A percentile compares a stretch with the other conserved stretches of the same genome.
phyloP scores from a whole-genome alignment of 257 asterid genomes.

The Penstemon davidsonii region DNA sequence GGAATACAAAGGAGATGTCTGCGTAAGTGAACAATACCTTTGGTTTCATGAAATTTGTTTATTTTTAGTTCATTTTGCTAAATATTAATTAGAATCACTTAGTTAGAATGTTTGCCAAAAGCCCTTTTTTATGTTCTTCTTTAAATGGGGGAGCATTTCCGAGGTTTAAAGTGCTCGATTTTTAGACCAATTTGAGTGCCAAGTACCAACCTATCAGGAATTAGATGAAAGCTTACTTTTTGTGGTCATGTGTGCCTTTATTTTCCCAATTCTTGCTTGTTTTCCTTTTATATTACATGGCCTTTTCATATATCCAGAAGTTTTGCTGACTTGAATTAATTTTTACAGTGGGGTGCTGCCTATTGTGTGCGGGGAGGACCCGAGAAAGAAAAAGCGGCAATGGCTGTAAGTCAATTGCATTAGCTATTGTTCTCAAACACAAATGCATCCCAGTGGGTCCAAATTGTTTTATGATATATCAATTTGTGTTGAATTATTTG shows the following conservation, averaged over 20 bases:
- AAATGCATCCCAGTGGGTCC: neutral
- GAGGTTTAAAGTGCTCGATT: neutral
- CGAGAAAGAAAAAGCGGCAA: conserved; percentile 74
- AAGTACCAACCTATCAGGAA: neutral
- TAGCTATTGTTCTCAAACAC: neutral
- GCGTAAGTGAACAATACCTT: conserved; percentile 52
- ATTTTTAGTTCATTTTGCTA: too few species aligned
- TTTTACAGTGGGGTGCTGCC: conserved; percentile 90
- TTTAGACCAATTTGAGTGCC: neutral
- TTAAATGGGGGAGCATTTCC: neutral
- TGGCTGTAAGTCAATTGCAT: conserved; percentile 49
- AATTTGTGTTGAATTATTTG: neutral
- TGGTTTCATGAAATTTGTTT: neutral
- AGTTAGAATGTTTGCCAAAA: neutral
- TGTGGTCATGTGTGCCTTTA: neutral
- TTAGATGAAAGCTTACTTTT: too few species aligned
- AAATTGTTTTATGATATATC: too few species aligned
- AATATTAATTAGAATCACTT: too few species aligned
- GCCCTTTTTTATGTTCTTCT: neutral
- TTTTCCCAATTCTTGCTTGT: neutral
- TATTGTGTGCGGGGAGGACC: conserved; percentile 82
- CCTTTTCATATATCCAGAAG: neutral
- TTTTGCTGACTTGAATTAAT: conserved; percentile 8
- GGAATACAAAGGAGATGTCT: conserved; percentile 56
- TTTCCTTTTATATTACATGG: neutral